Percentiles rank a stretch among this genome's conserved stretches.
Conservation (phyloP, 495 filamentous ascomycete genomes). For the Neurospora sp. region DNA sequence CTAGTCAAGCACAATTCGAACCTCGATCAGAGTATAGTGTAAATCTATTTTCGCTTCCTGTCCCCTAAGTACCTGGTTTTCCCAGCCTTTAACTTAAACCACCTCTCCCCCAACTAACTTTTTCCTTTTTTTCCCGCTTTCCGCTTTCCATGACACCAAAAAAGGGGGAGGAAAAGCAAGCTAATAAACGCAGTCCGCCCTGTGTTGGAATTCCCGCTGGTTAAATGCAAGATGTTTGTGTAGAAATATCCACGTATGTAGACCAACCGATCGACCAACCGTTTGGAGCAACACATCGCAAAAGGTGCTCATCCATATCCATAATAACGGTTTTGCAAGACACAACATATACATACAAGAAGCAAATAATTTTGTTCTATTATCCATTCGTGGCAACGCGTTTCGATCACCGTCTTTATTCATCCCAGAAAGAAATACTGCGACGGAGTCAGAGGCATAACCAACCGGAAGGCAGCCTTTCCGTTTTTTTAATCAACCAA, state of each 20-base stretch:
- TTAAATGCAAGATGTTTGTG: background rate
- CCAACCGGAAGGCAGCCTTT: background rate
- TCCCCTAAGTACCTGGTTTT: too few relatives aligned
- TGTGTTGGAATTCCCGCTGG: too few relatives aligned
- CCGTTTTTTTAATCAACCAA: too few relatives aligned
- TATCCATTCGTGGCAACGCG: background rate
- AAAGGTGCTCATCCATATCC: background rate
- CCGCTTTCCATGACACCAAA: too few relatives aligned
- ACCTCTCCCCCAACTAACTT: too few relatives aligned
- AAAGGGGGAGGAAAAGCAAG: too few relatives aligned
- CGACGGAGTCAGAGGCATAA: background rate
- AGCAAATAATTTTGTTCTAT: background rate
- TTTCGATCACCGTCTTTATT: background rate
- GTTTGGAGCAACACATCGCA: background rate
- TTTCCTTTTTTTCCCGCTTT: too few relatives aligned
- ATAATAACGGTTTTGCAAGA: background rate
- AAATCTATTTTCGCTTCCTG: too few relatives aligned
- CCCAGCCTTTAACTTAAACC: too few relatives aligned
- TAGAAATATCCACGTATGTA: background rate
- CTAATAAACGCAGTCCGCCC: too few relatives aligned
- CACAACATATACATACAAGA: background rate
- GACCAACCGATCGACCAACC: background rate
- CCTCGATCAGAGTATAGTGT: too few relatives aligned
- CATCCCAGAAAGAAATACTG: background rate
- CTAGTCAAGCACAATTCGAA: too few relatives aligned